A percentile compares a stretch with the other conserved stretches of the same genome.
Conservation (phyloP, 192 early-diverging fungal genomes). For the Mortierella claussenii region DNA sequence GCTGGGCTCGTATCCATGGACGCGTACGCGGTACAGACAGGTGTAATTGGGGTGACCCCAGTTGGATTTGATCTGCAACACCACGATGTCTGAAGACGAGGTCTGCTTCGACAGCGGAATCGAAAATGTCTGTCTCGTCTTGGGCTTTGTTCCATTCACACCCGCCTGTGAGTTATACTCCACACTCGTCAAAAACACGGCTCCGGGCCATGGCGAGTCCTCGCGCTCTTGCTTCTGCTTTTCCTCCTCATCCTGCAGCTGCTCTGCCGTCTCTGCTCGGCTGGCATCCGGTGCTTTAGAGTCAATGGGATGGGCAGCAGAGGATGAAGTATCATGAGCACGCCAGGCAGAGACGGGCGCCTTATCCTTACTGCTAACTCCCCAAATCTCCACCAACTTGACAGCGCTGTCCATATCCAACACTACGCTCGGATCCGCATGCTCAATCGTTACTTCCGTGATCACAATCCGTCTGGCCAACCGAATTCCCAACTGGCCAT, state of each 20-base stretch:
- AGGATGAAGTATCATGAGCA: background rate
- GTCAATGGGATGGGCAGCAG: background rate
- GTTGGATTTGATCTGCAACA: constrained; percentile 72
- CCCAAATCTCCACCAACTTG: constrained; percentile 75
- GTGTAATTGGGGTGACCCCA: constrained; percentile 79
- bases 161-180: constrained; percentile 61
- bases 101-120: constrained; percentile 57
- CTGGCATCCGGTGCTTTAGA: background rate
- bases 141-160: constrained; percentile 50
- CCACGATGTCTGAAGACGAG: constrained; percentile 46
- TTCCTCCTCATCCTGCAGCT: background rate
- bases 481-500: constrained; percentile 70
- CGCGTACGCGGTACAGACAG: constrained; percentile 79
- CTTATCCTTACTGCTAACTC: constrained; percentile 23
- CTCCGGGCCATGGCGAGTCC: constrained; percentile 36
- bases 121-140: constrained; percentile 26
- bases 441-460: constrained; percentile 73
- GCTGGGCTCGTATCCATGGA: constrained; percentile 63
- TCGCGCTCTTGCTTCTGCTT: background rate
- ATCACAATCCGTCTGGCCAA: constrained; percentile 67
- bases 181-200: constrained; percentile 24
- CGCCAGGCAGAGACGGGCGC: background rate
- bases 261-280: constrained; percentile 2
- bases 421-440: constrained; percentile 67
- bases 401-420: constrained; percentile 71